Evolutionary conservation across 1,284 basidiomycete genomes (phyloP), one percentile per base, ranked within the genome.

Genomic region (Lignosus rhinocerotis): DNA sequence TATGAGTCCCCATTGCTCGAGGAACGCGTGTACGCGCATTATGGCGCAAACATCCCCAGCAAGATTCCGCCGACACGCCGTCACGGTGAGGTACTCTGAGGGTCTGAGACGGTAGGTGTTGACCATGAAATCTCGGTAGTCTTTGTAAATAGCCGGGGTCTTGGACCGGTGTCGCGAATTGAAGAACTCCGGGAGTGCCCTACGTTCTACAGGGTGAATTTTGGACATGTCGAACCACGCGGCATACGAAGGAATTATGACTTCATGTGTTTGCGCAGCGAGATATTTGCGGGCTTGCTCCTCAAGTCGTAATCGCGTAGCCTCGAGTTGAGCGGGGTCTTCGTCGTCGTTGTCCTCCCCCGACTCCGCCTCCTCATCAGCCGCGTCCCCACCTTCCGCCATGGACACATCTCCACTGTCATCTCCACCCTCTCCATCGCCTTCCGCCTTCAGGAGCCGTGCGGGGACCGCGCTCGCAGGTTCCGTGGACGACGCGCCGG

Each of bases 71-170:
- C 96, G 77, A 72, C 96, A 99, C 1, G 96, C 96, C 2, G 96
- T 99, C 60, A 99, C 94, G 8, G 97, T 99, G 57, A 99, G 83
- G 71, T 99, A 99, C 74, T 99, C 96, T 43, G 86, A 86, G 0
- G 96, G 97, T 63, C 97, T 86, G 50, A 99, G 82, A 44, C 96
- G 84, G 76, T 98, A 99, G 3, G 96, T 96, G 78, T 99, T 98
- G 75, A 99, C 87, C 94, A 99, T 99, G 69, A 99, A 99, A 80
- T 99, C 96, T 62, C 96, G 88, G 73, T 99, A 99, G 74, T 98
- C 96, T 75, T 98, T 99, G 83, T 99, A 99, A 66, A 98, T 94
- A 32, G 92, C 85, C 0, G 96, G 96, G 0, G 96, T 98, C 78
- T 99, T 99, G 64, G 90, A 92, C 66, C 96, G 79, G 74, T 97